These are phyloP conservation scores for Paraphysoderma sedebokerense DNA, from an alignment of 371 early-diverging fungal genomes.

Conservation along the genomic window DNA sequence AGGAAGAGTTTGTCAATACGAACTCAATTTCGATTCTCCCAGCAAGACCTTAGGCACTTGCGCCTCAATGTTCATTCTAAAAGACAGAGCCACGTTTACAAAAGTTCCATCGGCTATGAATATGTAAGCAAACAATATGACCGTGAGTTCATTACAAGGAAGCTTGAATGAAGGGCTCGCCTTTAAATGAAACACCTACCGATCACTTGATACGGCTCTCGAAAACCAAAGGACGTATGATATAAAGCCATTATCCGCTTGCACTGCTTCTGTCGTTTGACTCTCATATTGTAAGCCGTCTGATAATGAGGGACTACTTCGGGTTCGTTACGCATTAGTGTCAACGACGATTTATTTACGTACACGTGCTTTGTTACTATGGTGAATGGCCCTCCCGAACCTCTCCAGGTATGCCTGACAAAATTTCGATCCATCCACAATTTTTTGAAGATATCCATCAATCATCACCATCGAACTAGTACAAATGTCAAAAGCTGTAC, in stretches of 20 bases:
- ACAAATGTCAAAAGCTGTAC: too few species aligned
- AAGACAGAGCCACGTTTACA: slow-evolving; percentile 33
- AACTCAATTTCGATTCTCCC: slow-evolving; percentile 40
- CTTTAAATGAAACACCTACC: slow-evolving; percentile 19
- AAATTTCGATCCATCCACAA: too few species aligned
- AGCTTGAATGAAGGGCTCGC: neutral
- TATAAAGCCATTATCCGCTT: slow-evolving; percentile 63
- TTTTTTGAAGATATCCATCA: too few species aligned
- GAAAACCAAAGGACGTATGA: slow-evolving; percentile 55
- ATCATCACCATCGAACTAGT: too few species aligned
- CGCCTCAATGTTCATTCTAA: slow-evolving; percentile 34
- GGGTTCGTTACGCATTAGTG: too few species aligned
- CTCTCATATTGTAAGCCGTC: slow-evolving; percentile 34
- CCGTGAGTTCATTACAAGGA: neutral
- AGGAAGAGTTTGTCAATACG: slow-evolving; percentile 1
- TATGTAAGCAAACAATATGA: neutral
- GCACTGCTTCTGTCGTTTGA: slow-evolving; percentile 57
- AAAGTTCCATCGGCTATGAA: slow-evolving; percentile 53
- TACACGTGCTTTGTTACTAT: too few species aligned
- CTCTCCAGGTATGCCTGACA: too few species aligned
- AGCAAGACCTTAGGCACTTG: slow-evolving; percentile 31
- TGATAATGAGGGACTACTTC: neutral
- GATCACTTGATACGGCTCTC: slow-evolving; percentile 75
- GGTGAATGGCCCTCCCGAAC: too few species aligned
- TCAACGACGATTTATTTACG: too few species aligned